Percentiles rank a stretch among this genome's conserved stretches.
Conservation (phyloP, 2,329 filamentous ascomycete species). For the Keithomyces neogunnii region DNA sequence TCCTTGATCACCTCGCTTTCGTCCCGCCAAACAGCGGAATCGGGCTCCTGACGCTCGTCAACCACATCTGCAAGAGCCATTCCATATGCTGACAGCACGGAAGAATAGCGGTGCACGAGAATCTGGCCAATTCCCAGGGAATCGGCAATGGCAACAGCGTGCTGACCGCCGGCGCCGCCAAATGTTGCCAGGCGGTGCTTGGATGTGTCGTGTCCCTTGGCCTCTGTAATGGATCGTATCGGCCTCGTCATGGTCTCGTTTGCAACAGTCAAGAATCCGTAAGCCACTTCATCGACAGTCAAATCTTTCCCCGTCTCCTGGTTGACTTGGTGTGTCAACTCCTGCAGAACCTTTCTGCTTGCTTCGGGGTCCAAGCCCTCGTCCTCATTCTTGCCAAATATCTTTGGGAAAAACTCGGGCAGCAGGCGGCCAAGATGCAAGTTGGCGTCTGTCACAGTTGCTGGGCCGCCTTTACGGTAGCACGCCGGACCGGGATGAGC, state of each 20-base stretch:
- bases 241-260: constrained; percentile 27
- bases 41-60: constrained; percentile 70
- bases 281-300: constrained; percentile 25
- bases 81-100: constrained; percentile 37
- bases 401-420: constrained; percentile 62
- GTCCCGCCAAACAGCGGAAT: constrained; percentile 54
- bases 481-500: constrained; percentile 65
- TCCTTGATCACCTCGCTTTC: constrained; percentile 48
- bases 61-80: constrained; percentile 38
- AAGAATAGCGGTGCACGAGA: constrained; percentile 36
- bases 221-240: constrained; percentile 26
- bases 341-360: constrained; percentile 28
- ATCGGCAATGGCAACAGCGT: constrained; percentile 32
- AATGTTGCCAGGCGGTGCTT: constrained; percentile 28
- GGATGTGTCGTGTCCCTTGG: constrained; percentile 25
- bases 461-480: constrained; percentile 62
- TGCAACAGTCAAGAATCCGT: constrained; percentile 28
- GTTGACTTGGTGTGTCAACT: constrained; percentile 35
- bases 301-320: constrained; percentile 15
- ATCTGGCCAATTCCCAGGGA: constrained; percentile 34
- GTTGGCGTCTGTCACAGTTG: constrained; percentile 67
- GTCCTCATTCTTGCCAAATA: constrained; percentile 25
- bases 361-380: constrained; percentile 30
- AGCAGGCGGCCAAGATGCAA: constrained; percentile 52
- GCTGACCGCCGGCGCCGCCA: constrained; percentile 33